phyloP scores from a whole-genome alignment of 1,139 yeast genomes.

The Yamadazyma sp. region DNA sequence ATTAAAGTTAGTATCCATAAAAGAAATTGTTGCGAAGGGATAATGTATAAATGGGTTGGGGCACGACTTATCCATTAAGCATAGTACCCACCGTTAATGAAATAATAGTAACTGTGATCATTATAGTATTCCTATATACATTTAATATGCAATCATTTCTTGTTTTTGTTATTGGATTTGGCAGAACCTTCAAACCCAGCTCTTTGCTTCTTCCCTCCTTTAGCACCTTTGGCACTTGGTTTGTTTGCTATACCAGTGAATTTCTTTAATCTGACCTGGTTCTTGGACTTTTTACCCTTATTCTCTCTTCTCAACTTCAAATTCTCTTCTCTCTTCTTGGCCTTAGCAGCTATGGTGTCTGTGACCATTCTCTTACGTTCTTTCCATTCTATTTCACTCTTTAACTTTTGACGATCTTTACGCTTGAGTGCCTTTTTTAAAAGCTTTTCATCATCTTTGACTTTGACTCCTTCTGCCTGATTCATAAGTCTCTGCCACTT shows the following conservation, averaged over 20 bases:
- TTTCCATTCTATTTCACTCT: slow-evolving; percentile 82
- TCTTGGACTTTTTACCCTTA: slow-evolving; percentile 70
- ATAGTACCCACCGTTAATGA: too few relatives aligned
- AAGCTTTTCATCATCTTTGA: slow-evolving; percentile 86
- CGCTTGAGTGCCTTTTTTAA: slow-evolving; percentile 83
- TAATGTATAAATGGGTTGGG: background rate
- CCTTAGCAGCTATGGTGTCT: slow-evolving; percentile 70
- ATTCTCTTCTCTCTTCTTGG: slow-evolving; percentile 87
- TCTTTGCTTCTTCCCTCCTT: slow-evolving; percentile 42
- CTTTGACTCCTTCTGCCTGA: slow-evolving; percentile 85
- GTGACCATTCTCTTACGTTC: slow-evolving; percentile 80
- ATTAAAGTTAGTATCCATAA: background rate
- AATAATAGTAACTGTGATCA: too few relatives aligned
- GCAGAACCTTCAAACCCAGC: slow-evolving; percentile 62
- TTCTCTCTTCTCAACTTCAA: slow-evolving; percentile 77
- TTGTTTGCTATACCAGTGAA: slow-evolving; percentile 58
- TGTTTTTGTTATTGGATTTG: slow-evolving; percentile 33
- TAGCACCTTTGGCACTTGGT: slow-evolving; percentile 34
- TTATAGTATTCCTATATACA: slow-evolving; percentile 4
- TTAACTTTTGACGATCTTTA: slow-evolving; percentile 76
- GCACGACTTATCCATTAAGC: too few relatives aligned
- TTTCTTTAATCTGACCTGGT: slow-evolving; percentile 67
- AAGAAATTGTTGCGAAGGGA: slow-evolving; percentile 1
- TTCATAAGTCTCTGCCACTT: slow-evolving; percentile 84
- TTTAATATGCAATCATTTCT: slow-evolving; percentile 1